phyloP scores from a whole-genome alignment of 768 basidiomycete species.

The Exidia glandulosa region DNA sequence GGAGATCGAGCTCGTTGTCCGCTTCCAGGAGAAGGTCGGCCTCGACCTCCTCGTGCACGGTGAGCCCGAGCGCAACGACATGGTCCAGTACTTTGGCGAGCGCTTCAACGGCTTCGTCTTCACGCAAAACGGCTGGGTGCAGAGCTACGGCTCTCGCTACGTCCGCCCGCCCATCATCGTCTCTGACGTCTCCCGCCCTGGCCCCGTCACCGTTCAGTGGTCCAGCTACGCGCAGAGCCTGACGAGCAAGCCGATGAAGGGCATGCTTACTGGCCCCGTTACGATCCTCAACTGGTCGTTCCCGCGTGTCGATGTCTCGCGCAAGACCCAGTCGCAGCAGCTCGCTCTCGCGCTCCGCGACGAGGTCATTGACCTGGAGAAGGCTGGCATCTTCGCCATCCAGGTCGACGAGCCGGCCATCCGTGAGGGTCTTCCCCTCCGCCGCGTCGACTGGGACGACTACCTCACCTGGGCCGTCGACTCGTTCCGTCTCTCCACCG shows the following conservation, averaged over 20 bases:
- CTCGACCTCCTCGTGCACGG: conserved; percentile 97
- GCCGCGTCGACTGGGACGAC: conserved; percentile 88
- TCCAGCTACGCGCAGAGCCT: conserved; percentile 92
- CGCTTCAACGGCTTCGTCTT: conserved; percentile 91
- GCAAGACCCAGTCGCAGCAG: conserved; percentile 96
- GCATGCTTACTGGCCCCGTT: conserved; percentile 97
- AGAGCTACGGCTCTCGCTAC: conserved; percentile 98
- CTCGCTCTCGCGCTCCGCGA: conserved; percentile 96
- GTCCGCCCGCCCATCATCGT: conserved; percentile 98
- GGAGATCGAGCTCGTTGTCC: conserved; percentile 86
- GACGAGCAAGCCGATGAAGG: conserved; percentile 94
- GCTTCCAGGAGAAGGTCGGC: conserved; percentile 94
- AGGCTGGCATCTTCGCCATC: conserved; percentile 92
- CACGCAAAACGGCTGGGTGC: conserved; percentile 98
- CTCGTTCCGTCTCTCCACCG: conserved; percentile 95
- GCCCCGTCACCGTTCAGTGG: conserved; percentile 95
- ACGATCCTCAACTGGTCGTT: conserved; percentile 99
- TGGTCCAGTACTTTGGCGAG: conserved; percentile 99
- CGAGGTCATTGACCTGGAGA: conserved; percentile 94
- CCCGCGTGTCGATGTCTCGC: conserved; percentile 95
- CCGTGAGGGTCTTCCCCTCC: conserved; percentile 96
- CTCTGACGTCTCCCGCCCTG: conserved; percentile 89
- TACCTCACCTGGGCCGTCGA: conserved; percentile 99
- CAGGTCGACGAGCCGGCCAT: conserved; percentile 99
- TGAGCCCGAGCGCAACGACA: conserved; percentile 98